Evolutionary conservation across 176 grass and related monocot species (phyloP).

Genomic region (Typha latifolia): DNA sequence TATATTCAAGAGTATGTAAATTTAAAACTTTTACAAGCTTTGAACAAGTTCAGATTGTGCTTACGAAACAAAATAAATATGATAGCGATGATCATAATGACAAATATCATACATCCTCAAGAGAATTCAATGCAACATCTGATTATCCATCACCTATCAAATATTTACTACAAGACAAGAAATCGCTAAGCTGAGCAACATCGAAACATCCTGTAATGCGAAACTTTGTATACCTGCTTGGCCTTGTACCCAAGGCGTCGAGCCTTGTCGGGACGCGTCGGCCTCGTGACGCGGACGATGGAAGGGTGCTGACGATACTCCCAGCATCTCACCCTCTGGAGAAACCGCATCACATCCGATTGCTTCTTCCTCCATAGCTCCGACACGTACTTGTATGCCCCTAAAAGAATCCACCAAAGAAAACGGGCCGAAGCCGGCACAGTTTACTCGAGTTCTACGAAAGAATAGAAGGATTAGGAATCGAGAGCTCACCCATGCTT

Average conservation of each 20-base stretch:
- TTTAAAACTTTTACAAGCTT: too few relatives aligned
- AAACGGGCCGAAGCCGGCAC: background rate
- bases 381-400: constrained; percentile 77
- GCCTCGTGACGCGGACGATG: constrained; percentile 36
- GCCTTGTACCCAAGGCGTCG: constrained; percentile 85
- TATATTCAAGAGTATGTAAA: too few relatives aligned
- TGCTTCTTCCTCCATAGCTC: constrained; percentile 77
- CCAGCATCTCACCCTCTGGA: constrained; percentile 30
- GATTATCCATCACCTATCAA: too few relatives aligned
- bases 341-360: constrained; percentile 30
- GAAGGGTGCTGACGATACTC: constrained; percentile 29
- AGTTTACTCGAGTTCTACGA: background rate
- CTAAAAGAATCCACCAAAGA: constrained; percentile 10
- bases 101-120: too few relatives aligned
- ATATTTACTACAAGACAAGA: too few relatives aligned
- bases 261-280: constrained; percentile 58
- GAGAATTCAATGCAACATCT: too few relatives aligned
- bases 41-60: too few relatives aligned
- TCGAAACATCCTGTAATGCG: background rate
- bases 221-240: constrained; percentile 42
- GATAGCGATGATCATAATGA: too few relatives aligned
- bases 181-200: background rate
- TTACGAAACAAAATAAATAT: too few relatives aligned
- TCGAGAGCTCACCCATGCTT: background rate
- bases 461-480: background rate